Percentiles rank a stretch among this genome's conserved stretches.
phyloP scores from a whole-genome alignment of 2,329 filamentous ascomycete genomes.

The Calonectria ilicicola region DNA sequence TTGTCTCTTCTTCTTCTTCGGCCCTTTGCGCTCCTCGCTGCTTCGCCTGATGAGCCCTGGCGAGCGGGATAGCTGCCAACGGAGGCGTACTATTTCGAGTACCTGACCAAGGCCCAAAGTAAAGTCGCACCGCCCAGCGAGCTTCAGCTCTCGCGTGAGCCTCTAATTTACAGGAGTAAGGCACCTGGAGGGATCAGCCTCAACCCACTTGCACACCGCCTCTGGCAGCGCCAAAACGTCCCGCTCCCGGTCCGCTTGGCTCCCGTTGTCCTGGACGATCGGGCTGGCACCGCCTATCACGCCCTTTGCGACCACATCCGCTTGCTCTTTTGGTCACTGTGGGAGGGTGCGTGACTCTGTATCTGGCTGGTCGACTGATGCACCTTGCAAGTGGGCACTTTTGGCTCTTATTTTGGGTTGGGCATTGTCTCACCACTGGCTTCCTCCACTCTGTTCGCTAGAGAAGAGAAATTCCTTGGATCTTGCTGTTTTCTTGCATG shows the following conservation, averaged over 20 bases:
- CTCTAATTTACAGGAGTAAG: constrained; percentile 1
- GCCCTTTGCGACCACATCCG: background rate
- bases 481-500: constrained; percentile 16
- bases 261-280: constrained; percentile 41
- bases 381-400: constrained; percentile 11
- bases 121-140: constrained; percentile 21
- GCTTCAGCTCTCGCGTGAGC: constrained; percentile 20
- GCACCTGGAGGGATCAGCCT: constrained; percentile 28
- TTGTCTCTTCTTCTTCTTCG: background rate
- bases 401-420: constrained; percentile 13
- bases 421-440: constrained; percentile 23
- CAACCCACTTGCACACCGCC: constrained; percentile 40
- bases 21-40: background rate
- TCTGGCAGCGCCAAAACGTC: constrained; percentile 38
- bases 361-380: constrained; percentile 9
- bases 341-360: constrained; percentile 14
- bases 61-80: background rate
- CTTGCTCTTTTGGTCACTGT: constrained; percentile 10
- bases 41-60: background rate
- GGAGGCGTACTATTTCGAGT: background rate
- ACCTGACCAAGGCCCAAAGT: constrained; percentile 3
- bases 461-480: background rate
- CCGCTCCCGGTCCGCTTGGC: constrained; percentile 42
- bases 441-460: constrained; percentile 7
- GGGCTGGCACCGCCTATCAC: constrained; percentile 20